Evolutionary conservation across 2,329 filamentous ascomycete species (phyloP).

Genomic region (Pseudopithomyces maydicus): DNA sequence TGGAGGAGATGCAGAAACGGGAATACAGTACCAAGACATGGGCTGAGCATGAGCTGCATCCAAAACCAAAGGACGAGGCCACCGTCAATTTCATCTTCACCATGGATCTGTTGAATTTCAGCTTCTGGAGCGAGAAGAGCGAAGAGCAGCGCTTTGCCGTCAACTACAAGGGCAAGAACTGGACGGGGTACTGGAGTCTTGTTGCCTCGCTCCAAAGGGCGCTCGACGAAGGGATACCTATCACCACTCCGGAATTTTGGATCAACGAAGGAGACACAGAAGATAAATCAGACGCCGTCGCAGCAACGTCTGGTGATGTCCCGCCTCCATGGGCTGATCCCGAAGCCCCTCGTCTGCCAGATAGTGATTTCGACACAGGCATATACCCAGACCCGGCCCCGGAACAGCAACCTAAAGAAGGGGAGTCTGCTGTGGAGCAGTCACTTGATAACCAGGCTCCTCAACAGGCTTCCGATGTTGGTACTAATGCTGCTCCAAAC

Average conservation of each 20-base stretch:
- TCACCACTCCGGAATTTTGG: slow-evolving; percentile 90
- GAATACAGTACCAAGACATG: slow-evolving; percentile 83
- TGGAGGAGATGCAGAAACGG: slow-evolving; percentile 80
- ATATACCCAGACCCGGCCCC: neutral
- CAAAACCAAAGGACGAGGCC: slow-evolving; percentile 76
- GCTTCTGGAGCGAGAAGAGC: slow-evolving; percentile 82
- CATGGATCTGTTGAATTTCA: slow-evolving; percentile 97
- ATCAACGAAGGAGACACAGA: slow-evolving; percentile 76
- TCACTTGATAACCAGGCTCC: neutral
- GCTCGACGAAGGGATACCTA: slow-evolving; percentile 86
- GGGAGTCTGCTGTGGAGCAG: neutral
- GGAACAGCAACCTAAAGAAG: neutral
- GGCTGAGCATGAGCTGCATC: slow-evolving; percentile 88
- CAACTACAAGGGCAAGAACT: slow-evolving; percentile 77
- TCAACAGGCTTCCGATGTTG: neutral
- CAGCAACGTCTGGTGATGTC: neutral
- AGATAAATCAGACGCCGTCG: slow-evolving; percentile 62
- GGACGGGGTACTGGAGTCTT: slow-evolving; percentile 96
- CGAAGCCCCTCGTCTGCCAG: neutral
- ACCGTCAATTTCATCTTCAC: slow-evolving; percentile 94
- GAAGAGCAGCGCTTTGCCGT: slow-evolving; percentile 80
- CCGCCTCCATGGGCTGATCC: neutral
- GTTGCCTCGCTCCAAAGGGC: slow-evolving; percentile 87
- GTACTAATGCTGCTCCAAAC: neutral
- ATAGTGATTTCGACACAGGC: neutral